These are phyloP conservation scores for Mallotus japonicus DNA, from an alignment of 441 rosid species.

Conservation along the genomic window DNA sequence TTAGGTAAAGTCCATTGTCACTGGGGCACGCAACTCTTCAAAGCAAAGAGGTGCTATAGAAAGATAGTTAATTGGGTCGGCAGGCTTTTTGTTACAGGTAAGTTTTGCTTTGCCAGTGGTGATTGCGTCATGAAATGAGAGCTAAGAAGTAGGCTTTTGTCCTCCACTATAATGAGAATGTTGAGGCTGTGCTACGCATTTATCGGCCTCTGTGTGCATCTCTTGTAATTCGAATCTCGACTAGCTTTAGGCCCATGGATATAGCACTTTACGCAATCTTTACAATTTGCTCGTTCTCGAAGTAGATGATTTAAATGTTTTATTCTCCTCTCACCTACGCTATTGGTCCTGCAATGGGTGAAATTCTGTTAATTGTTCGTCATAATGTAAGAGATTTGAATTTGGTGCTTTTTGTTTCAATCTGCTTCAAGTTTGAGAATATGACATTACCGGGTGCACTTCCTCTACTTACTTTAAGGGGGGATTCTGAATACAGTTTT, in stretches of 20 bases:
- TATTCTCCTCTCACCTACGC: background rate
- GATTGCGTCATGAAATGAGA: slow-evolving; percentile 16
- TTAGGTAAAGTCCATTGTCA: slow-evolving; percentile 1
- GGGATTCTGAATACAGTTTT: background rate
- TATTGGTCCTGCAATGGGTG: background rate
- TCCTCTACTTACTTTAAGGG: background rate
- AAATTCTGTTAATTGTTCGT: background rate
- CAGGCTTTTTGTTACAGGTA: slow-evolving; percentile 5
- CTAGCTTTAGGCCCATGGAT: too few relatives aligned
- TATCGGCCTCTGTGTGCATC: too few relatives aligned
- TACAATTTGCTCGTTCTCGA: background rate
- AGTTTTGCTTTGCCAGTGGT: background rate
- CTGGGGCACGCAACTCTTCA: background rate
- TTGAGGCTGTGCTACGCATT: slow-evolving; percentile 4
- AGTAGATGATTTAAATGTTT: background rate
- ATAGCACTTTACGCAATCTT: background rate
- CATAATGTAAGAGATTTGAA: background rate
- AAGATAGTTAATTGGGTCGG: background rate
- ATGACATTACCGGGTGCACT: background rate
- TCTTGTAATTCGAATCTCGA: too few relatives aligned
- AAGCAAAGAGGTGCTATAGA: slow-evolving; percentile 10
- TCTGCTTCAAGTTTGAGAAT: background rate
- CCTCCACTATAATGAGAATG: background rate
- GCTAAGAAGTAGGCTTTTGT: background rate
- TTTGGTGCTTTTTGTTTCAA: background rate